Evolutionary conservation across 2,329 filamentous ascomycete genomes (phyloP).

Genomic region (Aspergillus tamarii): DNA sequence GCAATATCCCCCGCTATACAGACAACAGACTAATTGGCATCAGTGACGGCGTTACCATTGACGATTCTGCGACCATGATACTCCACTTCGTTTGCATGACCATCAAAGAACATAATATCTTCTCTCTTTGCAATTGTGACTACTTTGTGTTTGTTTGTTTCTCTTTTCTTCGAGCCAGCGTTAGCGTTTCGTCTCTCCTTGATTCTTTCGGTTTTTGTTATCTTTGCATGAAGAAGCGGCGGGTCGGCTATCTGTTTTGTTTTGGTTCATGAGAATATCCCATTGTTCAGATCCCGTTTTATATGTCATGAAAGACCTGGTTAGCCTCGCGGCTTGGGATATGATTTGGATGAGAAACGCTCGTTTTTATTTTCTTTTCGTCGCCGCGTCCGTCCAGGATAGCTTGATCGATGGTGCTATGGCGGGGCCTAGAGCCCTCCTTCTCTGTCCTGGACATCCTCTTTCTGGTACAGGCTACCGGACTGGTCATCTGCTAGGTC

Average conservation of each 20-base stretch:
- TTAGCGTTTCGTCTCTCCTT: constrained; percentile 43
- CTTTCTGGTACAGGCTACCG: constrained; percentile 44
- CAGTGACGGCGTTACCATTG: constrained; percentile 57
- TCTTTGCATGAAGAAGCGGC: constrained; percentile 51
- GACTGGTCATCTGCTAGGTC: constrained; percentile 36
- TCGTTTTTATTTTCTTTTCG: constrained; percentile 36
- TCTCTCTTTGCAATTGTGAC: constrained; percentile 25
- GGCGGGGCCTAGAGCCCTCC: constrained; percentile 27
- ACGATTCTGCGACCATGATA: constrained; percentile 51
- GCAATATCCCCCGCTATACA: constrained; percentile 40
- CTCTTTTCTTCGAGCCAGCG: constrained; percentile 50
- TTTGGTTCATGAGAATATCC: constrained; percentile 40
- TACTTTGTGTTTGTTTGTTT: constrained; percentile 5
- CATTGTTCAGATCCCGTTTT: constrained; percentile 43
- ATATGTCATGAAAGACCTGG: constrained; percentile 53
- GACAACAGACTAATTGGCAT: constrained; percentile 53
- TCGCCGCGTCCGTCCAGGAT: constrained; percentile 26
- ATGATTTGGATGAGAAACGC: constrained; percentile 47
- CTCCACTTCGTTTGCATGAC: constrained; percentile 38
- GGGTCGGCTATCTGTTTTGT: constrained; percentile 50
- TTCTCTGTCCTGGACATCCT: constrained; percentile 38
- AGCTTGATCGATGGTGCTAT: constrained; percentile 12
- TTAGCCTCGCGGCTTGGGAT: constrained; percentile 53
- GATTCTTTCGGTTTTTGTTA: constrained; percentile 25
- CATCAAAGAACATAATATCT: constrained; percentile 45